Conservation (phyloP, 192 early-diverging fungal species). For the Allomyces macrogynus region DNA sequence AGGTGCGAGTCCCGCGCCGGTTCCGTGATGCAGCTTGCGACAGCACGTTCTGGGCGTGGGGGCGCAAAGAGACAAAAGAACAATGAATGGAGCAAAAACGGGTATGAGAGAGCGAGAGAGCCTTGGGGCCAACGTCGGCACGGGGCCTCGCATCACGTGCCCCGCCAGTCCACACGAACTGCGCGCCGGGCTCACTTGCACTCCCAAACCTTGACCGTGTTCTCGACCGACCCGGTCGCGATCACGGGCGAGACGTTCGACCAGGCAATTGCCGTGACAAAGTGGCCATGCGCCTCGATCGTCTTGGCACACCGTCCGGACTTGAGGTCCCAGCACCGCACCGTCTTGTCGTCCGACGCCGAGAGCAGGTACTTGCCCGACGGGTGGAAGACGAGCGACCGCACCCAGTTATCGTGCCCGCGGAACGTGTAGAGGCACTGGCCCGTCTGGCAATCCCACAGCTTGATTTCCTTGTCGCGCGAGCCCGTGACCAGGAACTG, state of each 20-base stretch:
- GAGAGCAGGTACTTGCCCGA: conserved; percentile 61
- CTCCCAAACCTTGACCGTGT: conserved; percentile 55
- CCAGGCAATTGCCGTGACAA: conserved; percentile 69
- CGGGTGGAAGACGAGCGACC: conserved; percentile 64
- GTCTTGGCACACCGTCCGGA: conserved; percentile 62
- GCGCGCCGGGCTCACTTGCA: conserved; percentile 19
- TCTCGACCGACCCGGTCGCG: conserved; percentile 71
- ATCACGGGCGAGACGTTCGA: conserved; percentile 42
- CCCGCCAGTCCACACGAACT: not conserved
- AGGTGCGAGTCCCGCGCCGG: no score
- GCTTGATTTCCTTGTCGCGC: conserved; percentile 72
- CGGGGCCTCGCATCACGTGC: not conserved
- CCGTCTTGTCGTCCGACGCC: conserved; percentile 76
- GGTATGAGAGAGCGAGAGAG: conserved; percentile 4
- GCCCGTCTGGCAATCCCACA: conserved; percentile 54
- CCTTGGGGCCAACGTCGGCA: not conserved
- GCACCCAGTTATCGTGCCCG: conserved; percentile 88
- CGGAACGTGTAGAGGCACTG: conserved; percentile 55
- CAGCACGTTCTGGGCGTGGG: not conserved
- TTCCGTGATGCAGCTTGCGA: no score
- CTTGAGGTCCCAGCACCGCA: conserved; percentile 74
- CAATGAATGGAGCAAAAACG: conserved; percentile 3
- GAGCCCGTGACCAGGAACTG: conserved; percentile 63
- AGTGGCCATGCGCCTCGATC: conserved; percentile 69
- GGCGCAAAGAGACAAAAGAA: not conserved